Conservation (phyloP, 2,329 filamentous ascomycete species). For the Venturia pyrina region DNA sequence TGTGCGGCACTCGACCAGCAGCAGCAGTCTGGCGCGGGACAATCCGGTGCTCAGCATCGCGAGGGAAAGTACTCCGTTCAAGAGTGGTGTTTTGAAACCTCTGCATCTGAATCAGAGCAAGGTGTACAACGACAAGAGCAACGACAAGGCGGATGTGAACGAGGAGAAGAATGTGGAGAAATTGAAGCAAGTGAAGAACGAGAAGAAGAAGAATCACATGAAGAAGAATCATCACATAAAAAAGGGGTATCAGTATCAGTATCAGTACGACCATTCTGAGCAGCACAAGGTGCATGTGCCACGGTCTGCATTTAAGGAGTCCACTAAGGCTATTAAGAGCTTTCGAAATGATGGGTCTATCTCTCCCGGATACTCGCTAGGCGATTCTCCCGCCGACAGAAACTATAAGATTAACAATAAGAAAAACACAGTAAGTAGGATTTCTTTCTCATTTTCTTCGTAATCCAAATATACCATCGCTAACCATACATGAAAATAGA, state of each 20-base stretch:
- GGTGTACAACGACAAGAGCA: conserved; percentile 16
- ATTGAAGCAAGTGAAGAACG: conserved; percentile 18
- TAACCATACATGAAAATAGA: neutral
- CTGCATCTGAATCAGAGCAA: conserved; percentile 31
- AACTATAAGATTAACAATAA: neutral
- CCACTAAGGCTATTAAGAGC: conserved; percentile 7
- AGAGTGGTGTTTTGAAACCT: conserved; percentile 41
- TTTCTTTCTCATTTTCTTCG: neutral
- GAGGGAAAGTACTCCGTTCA: conserved; percentile 28
- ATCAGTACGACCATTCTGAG: conserved; percentile 22
- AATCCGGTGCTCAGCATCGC: conserved; percentile 20
- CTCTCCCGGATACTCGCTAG: neutral
- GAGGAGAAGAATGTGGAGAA: conserved; percentile 23
- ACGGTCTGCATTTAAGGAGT: conserved; percentile 16
- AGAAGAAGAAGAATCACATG: conserved; percentile 19
- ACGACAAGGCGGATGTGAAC: conserved; percentile 22
- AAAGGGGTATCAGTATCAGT: conserved; percentile 19
- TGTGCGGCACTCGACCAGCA: conserved; percentile 17
- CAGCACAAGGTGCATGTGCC: conserved; percentile 18
- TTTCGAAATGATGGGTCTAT: neutral
- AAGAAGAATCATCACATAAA: too few relatives aligned
- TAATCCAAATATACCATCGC: neutral
- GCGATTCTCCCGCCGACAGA: neutral
- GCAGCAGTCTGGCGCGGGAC: conserved; percentile 16
- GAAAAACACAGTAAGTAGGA: neutral